phyloP scores from a whole-genome alignment of 2,329 filamentous ascomycete genomes.

The Geoglossum cookeanum region DNA sequence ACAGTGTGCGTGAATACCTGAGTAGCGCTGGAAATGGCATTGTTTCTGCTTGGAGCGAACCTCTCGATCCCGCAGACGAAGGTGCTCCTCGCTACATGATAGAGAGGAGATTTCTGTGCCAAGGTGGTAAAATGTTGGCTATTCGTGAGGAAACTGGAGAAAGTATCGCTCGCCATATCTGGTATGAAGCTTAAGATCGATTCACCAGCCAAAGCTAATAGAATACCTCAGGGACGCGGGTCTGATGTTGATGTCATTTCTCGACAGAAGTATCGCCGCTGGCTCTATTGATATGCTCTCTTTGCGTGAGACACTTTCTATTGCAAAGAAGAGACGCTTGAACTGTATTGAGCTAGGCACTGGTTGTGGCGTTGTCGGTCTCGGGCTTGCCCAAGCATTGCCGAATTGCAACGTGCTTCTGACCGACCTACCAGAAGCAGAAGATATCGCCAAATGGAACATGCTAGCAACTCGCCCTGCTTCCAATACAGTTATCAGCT shows the following conservation, averaged over 20 bases:
- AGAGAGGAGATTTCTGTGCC: constrained; percentile 32
- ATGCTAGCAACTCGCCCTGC: constrained; percentile 25
- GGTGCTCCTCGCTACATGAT: constrained; percentile 29
- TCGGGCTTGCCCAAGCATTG: constrained; percentile 37
- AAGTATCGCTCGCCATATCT: constrained; percentile 52
- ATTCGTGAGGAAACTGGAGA: constrained; percentile 55
- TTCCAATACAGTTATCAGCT: constrained; percentile 24
- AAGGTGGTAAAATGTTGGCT: constrained; percentile 21
- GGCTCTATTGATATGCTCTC: neutral
- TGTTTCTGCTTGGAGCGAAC: constrained; percentile 37
- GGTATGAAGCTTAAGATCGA: constrained; percentile 26
- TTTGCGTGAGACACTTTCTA: constrained; percentile 7
- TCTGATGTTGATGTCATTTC: constrained; percentile 34
- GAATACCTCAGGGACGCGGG: constrained; percentile 32
- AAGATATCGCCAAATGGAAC: constrained; percentile 39
- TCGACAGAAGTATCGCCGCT: constrained; percentile 19
- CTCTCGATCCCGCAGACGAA: constrained; percentile 20
- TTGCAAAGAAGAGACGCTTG: constrained; percentile 15
- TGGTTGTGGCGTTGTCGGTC: constrained; percentile 49
- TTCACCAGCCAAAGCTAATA: constrained; percentile 4
- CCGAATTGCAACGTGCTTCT: constrained; percentile 34
- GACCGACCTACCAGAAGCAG: constrained; percentile 46
- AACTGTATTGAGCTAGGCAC: constrained; percentile 45
- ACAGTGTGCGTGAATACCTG: neutral
- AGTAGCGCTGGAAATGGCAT: constrained; percentile 22